Base-by-base conservation (phyloP, 1,139 yeast species). In the Zygoascus meyerae region DNA sequence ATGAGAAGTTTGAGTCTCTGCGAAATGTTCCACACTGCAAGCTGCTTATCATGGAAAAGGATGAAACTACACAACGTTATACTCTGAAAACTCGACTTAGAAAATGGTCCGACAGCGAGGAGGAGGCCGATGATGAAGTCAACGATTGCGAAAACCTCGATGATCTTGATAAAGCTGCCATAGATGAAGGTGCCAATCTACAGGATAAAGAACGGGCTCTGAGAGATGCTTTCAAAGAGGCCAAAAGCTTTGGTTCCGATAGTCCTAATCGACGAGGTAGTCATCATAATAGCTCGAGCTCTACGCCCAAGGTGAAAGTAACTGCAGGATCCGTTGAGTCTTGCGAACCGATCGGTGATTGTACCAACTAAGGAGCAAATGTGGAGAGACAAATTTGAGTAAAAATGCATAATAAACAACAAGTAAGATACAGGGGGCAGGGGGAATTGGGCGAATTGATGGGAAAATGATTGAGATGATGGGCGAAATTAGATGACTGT, bases 21-120 rank as follows among this genome's bases (percentile, higher is more conserved):
- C 75, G 83, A 49, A 89, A 89, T 62, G 79, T 89, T 14, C 90
- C 89, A 0, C 94, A 89, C 63, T 90, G 96, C 59, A 79, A 82
- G 54, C 83, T 84, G 62, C 70, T 89, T 36, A 75, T 83, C 31
- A 85, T 89, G 95, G 86, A 85, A 61, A 71, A 74, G 49, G 66
- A 70, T 41, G 69, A 67, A 2, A 48, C 47, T 21, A 48, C 43
- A 6, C 57, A 63, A 28, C 62, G 58, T 47, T 69, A 63, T 46
- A 43, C 48, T 17, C 54, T 70, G 18, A 44, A 51, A 35, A 64
- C 67, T 11, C 52, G 57, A 30, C 55, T 68, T 50, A 54, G 59
- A 26, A 65, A 69, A 2, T 68, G 71, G 70, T 57, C 55, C 29
- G 71, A 65, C 34, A 52, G 56, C 1, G 58, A 56, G 14, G 54